Evolutionary conservation across 768 basidiomycete species (phyloP).

Genomic region (Leccinum rimulosum): DNA sequence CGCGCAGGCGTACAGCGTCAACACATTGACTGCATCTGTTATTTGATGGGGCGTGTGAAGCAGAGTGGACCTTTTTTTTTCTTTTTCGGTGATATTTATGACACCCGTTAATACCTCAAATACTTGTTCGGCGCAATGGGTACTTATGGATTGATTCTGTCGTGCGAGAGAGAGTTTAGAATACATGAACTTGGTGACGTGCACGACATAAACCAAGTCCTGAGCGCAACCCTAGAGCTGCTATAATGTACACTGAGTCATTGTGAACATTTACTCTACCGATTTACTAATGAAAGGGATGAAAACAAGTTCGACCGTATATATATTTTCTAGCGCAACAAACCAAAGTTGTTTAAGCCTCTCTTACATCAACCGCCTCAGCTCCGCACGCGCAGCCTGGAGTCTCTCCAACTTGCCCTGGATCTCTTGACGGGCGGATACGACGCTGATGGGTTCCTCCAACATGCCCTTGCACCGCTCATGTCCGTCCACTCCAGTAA

Average conservation of each 20-base stretch:
- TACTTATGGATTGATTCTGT: background rate
- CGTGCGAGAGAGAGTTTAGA: background rate
- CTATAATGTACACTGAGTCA: background rate
- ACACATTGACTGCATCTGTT: conserved; percentile 18
- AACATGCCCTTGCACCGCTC: conserved; percentile 50
- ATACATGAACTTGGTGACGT: background rate
- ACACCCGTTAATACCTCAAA: background rate
- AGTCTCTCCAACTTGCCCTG: conserved; percentile 51
- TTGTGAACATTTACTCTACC: background rate
- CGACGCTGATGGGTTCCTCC: conserved; percentile 46
- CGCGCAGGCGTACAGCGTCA: conserved; percentile 38
- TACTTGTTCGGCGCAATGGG: no score
- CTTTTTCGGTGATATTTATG: background rate
- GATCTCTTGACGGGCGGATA: conserved; percentile 46
- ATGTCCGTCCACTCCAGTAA: conserved; percentile 47
- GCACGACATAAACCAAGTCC: no score
- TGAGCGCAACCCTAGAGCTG: background rate
- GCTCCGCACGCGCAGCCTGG: conserved; percentile 42
- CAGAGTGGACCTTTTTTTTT: background rate
- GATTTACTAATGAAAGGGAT: background rate
- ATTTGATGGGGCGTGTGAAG: background rate
- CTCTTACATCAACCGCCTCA: conserved; percentile 20
- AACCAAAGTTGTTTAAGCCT: background rate
- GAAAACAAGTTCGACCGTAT: background rate
- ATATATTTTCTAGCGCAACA: background rate